Conservation (phyloP, 2,329 filamentous ascomycete genomes). For the Immersiporthe knoxdaviesiana region DNA sequence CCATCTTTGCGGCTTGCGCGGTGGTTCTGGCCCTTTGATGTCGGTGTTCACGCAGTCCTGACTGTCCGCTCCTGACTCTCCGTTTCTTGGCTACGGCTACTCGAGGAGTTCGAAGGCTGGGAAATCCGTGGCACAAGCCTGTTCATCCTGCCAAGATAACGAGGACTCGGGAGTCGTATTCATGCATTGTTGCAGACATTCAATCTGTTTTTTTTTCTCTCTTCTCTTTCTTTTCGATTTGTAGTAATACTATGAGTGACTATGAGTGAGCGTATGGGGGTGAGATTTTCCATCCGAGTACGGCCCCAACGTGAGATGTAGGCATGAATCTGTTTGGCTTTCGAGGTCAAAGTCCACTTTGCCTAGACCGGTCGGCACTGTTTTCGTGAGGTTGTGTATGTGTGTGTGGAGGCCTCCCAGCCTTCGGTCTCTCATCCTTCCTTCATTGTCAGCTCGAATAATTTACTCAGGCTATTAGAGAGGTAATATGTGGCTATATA, state of each 20-base stretch:
- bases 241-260: neutral
- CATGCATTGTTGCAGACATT: neutral
- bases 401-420: neutral
- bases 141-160: neutral
- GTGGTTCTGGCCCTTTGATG: neutral
- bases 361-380: neutral
- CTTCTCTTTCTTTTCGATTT: neutral
- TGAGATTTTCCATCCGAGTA: neutral
- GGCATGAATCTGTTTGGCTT: neutral
- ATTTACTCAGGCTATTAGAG: neutral
- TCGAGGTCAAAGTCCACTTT: neutral
- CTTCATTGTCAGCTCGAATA: neutral
- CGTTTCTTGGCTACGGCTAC: no score
- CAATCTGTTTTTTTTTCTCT: neutral
- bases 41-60: neutral
- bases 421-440: neutral
- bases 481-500: neutral
- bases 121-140: neutral
- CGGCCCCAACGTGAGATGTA: neutral
- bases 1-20: neutral
- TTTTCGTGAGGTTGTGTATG: neutral
- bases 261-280: neutral
- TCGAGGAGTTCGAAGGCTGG: neutral
- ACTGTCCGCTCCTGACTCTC: neutral
- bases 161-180: neutral